Conservation (phyloP, 805 yeast species). For the Candida ficus region DNA sequence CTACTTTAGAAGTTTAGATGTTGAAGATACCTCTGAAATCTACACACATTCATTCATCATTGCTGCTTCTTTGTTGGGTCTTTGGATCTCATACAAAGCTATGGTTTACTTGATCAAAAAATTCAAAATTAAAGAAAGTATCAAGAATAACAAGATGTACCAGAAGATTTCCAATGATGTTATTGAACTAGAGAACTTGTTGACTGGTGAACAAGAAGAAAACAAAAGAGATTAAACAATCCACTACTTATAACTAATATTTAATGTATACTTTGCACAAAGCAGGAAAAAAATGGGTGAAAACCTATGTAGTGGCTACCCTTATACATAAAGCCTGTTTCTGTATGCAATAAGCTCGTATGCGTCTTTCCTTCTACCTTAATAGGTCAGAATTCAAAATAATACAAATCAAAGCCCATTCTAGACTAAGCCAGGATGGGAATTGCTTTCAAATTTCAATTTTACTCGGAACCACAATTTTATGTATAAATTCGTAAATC, state of each 20-base stretch:
- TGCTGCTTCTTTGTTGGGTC: constrained; percentile 10
- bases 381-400: too few relatives aligned
- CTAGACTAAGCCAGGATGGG: too few relatives aligned
- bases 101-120: constrained; percentile 18
- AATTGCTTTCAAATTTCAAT: too few relatives aligned
- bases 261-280: too few relatives aligned
- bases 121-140: constrained; percentile 15
- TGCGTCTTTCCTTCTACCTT: too few relatives aligned
- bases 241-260: too few relatives aligned
- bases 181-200: constrained; percentile 20
- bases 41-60: constrained; percentile 16
- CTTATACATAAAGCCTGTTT: too few relatives aligned
- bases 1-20: constrained; percentile 29
- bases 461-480: too few relatives aligned
- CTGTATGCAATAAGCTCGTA: too few relatives aligned
- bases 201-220: constrained; percentile 6
- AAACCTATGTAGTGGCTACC: too few relatives aligned
- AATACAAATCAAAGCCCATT: too few relatives aligned
- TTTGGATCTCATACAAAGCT: constrained; percentile 19
- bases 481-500: too few relatives aligned
- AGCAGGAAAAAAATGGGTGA: not conserved
- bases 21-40: constrained; percentile 15
- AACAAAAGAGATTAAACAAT: constrained; percentile 11
- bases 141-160: constrained; percentile 18
- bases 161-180: constrained; percentile 20